Evolutionary conservation across 805 yeast genomes (phyloP).

Genomic region (Candida hungchunana): DNA sequence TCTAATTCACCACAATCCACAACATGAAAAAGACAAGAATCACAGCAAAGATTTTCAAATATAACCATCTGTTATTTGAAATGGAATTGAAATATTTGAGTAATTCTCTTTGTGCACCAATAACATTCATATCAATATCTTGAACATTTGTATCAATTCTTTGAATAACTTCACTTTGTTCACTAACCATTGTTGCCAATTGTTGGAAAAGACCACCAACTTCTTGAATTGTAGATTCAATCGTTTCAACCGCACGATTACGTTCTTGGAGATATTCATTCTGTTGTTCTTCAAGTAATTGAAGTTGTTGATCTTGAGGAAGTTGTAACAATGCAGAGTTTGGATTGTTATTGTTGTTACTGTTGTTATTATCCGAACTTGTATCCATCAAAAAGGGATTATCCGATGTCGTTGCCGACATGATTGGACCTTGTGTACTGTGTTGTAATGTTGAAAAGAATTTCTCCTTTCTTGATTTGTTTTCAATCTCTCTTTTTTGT

Average conservation of each 20-base stretch:
- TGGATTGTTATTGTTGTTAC: background rate
- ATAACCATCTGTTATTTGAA: conserved; percentile 88
- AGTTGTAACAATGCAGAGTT: conserved; percentile 47
- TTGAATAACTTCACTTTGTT: conserved; percentile 94
- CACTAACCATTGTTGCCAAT: conserved; percentile 94
- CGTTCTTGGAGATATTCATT: conserved; percentile 75
- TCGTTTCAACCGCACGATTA: conserved; percentile 88
- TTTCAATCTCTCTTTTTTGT: conserved; percentile 76
- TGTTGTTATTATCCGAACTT: conserved; percentile 11
- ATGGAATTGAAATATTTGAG: conserved; percentile 85
- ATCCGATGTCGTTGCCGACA: conserved; percentile 23
- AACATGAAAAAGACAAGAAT: conserved; percentile 69
- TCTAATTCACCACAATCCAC: conserved; percentile 77
- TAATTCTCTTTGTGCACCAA: conserved; percentile 92
- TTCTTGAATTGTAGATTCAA: conserved; percentile 94
- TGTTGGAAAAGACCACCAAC: conserved; percentile 94
- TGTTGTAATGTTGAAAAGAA: conserved; percentile 49
- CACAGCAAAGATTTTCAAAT: conserved; percentile 84
- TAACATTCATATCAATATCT: conserved; percentile 82
- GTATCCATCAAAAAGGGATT: conserved; percentile 36
- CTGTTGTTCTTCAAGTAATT: conserved; percentile 82
- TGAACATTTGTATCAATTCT: conserved; percentile 94
- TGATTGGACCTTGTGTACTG: conserved; percentile 14
- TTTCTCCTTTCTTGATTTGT: conserved; percentile 79
- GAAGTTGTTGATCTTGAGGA: conserved; percentile 82